These are phyloP conservation scores for Stenocarpella maydis DNA, from an alignment of 2,329 filamentous ascomycete species.

Conservation along the genomic window DNA sequence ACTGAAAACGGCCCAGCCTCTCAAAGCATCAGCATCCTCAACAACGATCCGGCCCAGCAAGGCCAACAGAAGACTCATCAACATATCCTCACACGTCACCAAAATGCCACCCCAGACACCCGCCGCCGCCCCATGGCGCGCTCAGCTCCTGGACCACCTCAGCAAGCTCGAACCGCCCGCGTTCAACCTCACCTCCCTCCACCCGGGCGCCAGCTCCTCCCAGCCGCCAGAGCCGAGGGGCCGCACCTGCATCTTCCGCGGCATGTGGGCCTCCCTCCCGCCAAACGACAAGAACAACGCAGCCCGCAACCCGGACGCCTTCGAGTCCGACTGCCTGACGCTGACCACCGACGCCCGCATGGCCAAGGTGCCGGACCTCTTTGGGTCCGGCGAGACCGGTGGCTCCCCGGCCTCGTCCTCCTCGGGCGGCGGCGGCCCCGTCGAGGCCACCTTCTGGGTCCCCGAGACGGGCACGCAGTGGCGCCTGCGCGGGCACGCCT, in stretches of 20 bases:
- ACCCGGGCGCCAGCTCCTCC: constrained; percentile 42
- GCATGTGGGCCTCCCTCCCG: constrained; percentile 80
- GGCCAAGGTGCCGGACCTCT: constrained; percentile 81
- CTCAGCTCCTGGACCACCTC: constrained; percentile 60
- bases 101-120: constrained; percentile 20
- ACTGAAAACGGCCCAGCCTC: constrained; percentile 21
- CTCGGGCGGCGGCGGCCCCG: constrained; percentile 70
- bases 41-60: constrained; percentile 5
- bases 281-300: constrained; percentile 76
- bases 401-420: constrained; percentile 47
- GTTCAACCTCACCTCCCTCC: constrained; percentile 62
- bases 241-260: constrained; percentile 84
- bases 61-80: constrained; percentile 10
- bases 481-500: constrained; percentile 81
- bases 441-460: constrained; percentile 89
- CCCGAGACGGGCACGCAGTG: constrained; percentile 78
- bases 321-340: constrained; percentile 78
- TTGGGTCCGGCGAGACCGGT: constrained; percentile 55
- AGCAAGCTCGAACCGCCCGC: constrained; percentile 55
- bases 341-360: constrained; percentile 91
- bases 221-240: constrained; percentile 63
- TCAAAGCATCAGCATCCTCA: neutral
- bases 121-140: constrained; percentile 61
- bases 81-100: constrained; percentile 17
- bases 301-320: constrained; percentile 71